These are phyloP conservation scores for Auriscalpium vulgare DNA, from an alignment of 768 basidiomycete species.

Conservation along the genomic window DNA sequence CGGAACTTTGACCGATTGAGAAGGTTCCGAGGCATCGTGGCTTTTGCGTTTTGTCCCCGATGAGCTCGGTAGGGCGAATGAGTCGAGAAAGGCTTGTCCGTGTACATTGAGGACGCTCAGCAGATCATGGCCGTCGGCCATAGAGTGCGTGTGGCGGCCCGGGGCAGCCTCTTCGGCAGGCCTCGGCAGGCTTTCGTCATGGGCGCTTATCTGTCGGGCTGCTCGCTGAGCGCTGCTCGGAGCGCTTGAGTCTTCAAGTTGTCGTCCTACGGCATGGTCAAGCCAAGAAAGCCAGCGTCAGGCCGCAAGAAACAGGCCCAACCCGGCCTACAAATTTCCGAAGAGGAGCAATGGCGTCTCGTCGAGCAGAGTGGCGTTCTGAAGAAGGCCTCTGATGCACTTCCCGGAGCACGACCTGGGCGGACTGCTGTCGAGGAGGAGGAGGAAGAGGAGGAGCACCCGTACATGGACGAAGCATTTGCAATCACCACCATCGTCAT, in stretches of 20 bases:
- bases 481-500: constrained; percentile 56
- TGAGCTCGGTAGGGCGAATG: constrained; percentile 26
- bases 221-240: too few species aligned
- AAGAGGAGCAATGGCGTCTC: constrained; percentile 13
- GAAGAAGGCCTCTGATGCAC: constrained; percentile 23
- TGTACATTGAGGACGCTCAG: constrained; percentile 36
- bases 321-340: constrained; percentile 2
- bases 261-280: constrained; percentile 2
- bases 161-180: not conserved
- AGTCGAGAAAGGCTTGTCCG: constrained; percentile 36
- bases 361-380: constrained; percentile 28
- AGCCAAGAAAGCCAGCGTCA: not conserved
- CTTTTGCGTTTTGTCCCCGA: constrained; percentile 16
- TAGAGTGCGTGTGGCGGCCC: not conserved
- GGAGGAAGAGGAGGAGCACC: constrained; percentile 29
- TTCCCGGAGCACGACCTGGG: not conserved
- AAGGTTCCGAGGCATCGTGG: not conserved
- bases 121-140: constrained; percentile 21
- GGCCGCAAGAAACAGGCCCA: not conserved
- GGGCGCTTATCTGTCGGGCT: too few species aligned
- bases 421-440: not conserved
- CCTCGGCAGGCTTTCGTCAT: too few species aligned
- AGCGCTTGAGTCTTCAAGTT: not conserved
- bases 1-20: not conserved
- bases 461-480: constrained; percentile 63